Evolutionary conservation across 495 filamentous ascomycete genomes (phyloP).

Genomic region (Penicillium dipodomyicola): DNA sequence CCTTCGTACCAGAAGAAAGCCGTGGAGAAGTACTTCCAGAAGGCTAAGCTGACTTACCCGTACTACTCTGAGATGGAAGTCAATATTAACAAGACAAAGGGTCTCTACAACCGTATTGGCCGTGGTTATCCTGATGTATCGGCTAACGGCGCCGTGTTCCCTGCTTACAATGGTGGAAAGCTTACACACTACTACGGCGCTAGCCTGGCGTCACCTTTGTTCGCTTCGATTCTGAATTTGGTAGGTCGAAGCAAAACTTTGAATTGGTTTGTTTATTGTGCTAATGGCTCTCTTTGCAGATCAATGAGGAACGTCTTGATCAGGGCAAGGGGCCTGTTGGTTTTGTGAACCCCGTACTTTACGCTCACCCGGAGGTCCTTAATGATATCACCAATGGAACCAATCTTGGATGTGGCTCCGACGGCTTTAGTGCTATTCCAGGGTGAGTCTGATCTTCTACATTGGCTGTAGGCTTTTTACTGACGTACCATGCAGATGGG

Average conservation of each 20-base stretch:
- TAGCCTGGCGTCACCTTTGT: conserved; percentile 54
- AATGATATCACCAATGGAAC: conserved; percentile 49
- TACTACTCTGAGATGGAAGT: conserved; percentile 35
- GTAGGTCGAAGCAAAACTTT: conserved; percentile 12
- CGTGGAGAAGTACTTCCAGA: conserved; percentile 50
- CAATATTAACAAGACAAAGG: conserved; percentile 41
- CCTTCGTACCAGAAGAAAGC: conserved; percentile 57
- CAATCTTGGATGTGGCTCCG: conserved; percentile 47
- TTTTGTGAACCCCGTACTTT: conserved; percentile 53
- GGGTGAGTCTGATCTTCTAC: conserved; percentile 28
- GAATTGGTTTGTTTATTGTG: neutral
- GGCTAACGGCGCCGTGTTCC: conserved; percentile 58
- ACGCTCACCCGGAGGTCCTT: conserved; percentile 45
- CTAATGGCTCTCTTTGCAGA: conserved; percentile 15
- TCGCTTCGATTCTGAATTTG: conserved; percentile 52
- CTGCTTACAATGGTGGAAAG: conserved; percentile 40
- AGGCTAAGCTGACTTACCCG: conserved; percentile 46
- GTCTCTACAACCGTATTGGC: conserved; percentile 57
- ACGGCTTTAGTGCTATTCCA: conserved; percentile 48
- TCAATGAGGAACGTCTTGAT: conserved; percentile 49
- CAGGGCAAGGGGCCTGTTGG: conserved; percentile 49
- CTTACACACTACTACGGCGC: conserved; percentile 50
- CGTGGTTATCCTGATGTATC: conserved; percentile 65
- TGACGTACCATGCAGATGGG: conserved; percentile 37
- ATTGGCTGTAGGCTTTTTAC: neutral